Base-by-base conservation (phyloP, 2,329 filamentous ascomycete species). In the Magnaporthiopsis incrustans region DNA sequence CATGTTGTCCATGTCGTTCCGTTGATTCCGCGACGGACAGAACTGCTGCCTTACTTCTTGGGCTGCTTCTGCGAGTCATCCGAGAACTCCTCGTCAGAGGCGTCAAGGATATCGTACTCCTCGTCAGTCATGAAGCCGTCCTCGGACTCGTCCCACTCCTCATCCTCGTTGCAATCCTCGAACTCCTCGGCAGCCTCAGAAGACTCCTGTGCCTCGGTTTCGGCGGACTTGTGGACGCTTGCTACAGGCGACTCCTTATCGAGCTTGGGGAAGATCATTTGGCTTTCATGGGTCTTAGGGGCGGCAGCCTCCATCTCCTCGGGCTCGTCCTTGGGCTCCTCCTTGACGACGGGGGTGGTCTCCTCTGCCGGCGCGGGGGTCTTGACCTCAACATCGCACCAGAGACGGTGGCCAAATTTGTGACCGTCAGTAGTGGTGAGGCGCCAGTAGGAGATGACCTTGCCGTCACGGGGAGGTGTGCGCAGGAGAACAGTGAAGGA, bases 41-140 rank as follows among this genome's bases (percentile, higher is more conserved):
- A 50, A 62, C 38, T 32, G 30, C 32, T n/a, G 32, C 6, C 61
- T 68, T 61, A 68, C 61, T 68, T 68, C 64, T 66, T 66, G 35
- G 62, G 35, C 18, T 26, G 30, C 65, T 67, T 77, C 70, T 79
- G 76, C 72, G 83, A 79, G 70, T 85, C 85, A 67, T 82, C 82
- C 62, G 86, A 75, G 69, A 84, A 89, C 74, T 98, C 94, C 75
- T 96, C 91, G 69, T 98, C 94, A 65, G 91, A 96, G 58, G 92
- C 94, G 78, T 97, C 92, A 59, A 98, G 86, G 68, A 98, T 93
- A 72, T 99, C 95, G 75, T 98, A 99, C 78, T 99, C 95, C 75
- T 98, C 95, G 68, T 99, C 95, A 0, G 95, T 98, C 81, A 96
- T 78, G 81, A 97, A 97, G 15, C 89, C 90, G 66, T 90, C 86